Conservation (phyloP, 257 asterid genomes). For the Solanum raphanifolium region DNA sequence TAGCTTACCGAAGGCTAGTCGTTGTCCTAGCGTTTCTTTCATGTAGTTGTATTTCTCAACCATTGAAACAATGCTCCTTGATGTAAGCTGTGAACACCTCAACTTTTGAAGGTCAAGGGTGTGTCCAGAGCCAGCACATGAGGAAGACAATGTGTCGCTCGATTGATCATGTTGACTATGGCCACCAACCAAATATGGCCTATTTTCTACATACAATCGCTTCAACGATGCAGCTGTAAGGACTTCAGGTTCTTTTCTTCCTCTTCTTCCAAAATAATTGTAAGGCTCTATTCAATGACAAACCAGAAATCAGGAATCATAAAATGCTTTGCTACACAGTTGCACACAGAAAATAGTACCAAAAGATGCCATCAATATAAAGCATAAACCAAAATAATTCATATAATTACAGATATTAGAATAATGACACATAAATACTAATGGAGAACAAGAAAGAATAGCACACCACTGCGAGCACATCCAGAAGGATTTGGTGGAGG, state of each 20-base stretch:
- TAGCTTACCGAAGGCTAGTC: conserved; percentile 74
- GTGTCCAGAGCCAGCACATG: conserved; percentile 34
- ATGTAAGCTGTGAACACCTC: conserved; percentile 38
- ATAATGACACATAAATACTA: background rate
- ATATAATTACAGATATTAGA: background rate
- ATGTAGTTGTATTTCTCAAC: conserved; percentile 82
- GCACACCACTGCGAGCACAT: conserved; percentile 85
- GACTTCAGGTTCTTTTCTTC: conserved; percentile 63
- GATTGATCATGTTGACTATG: conserved; percentile 54
- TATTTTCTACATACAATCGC: conserved; percentile 82
- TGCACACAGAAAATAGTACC: background rate
- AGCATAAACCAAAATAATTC: background rate
- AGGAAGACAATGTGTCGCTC: conserved; percentile 38
- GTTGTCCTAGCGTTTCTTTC: conserved; percentile 65
- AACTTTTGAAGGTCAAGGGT: conserved; percentile 48
- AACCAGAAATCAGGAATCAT: conserved; percentile 25
- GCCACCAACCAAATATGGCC: conserved; percentile 86
- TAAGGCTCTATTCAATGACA: conserved; percentile 52
- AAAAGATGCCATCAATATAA: background rate
- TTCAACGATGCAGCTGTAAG: conserved; percentile 67
- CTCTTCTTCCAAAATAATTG: conserved; percentile 51
- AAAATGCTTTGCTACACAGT: background rate
- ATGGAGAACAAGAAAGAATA: conserved; percentile 2
- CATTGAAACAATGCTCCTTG: conserved; percentile 61
- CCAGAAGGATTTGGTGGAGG: conserved; percentile 81